Evolutionary conservation across 176 grass and related monocot species (phyloP), one percentile per base, ranked within the genome.

Genomic region (Eleusine indica): DNA sequence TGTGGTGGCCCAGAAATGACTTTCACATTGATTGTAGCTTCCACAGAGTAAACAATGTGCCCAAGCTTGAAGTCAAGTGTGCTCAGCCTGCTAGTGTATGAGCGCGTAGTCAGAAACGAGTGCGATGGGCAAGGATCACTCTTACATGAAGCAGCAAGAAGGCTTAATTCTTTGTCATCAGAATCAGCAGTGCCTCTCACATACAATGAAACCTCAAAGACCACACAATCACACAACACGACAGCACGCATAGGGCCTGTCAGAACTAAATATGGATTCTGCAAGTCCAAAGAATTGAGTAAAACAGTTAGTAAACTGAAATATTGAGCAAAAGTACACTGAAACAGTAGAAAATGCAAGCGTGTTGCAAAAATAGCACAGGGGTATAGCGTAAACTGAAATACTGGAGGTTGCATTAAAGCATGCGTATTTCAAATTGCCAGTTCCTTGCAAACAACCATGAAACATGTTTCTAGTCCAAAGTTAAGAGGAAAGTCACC

Each of bases 21-120:
- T 76, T 29, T 29, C 35, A 68, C 47, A 9, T 47, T 84, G 46
- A 84, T 84, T 7, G 72, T 84, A 51, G 71, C 82, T 74, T 84
- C 72, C 46, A 76, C n/a, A 14, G 72, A 84, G 15, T 1, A 18
- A 42, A 19, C 14, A 12, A 76, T 83, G 25, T 67, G 61, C 22
- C 72, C 72, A 17, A 84, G 25, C 64, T 37, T 8, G 17, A 83
- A 43, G 9, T 68, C 62, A 9, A 84, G 44, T 43, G 47, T 84
- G 82, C 72, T 56, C 30, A 76, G 62, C 35, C 64, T 84, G 72
- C 82, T 75, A 43, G 35, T 67, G 30, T 30, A 12, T 39, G 64
- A 51, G 2, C 0, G 0, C 39, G 9, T 29, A 19, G 66, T 42
- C 62, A 67, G 21, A 4, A 3, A 16, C 1, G 82, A 83, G 11